A percentile compares a stretch with the other conserved stretches of the same genome.
phyloP scores from a whole-genome alignment of 305 asterid genomes.

The Rubia tinctorum region DNA sequence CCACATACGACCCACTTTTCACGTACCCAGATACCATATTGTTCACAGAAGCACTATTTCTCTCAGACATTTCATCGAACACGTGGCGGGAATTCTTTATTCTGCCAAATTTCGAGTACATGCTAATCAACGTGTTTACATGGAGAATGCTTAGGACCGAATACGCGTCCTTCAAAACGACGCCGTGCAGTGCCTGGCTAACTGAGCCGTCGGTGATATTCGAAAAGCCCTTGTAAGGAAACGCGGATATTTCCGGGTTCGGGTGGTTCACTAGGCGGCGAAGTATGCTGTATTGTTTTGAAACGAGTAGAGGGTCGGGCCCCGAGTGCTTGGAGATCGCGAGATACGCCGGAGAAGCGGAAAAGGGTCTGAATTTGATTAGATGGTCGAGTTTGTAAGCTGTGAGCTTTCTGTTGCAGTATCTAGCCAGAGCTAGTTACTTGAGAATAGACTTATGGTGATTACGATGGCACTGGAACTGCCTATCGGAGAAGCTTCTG shows the following conservation, averaged over 20 bases:
- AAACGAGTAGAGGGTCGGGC: not conserved
- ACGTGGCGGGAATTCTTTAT: conserved; percentile 45
- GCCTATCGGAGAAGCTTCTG: not conserved
- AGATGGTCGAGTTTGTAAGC: conserved; percentile 32
- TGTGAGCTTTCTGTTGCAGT: conserved; percentile 41
- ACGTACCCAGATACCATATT: conserved; percentile 74
- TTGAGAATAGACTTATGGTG: not conserved
- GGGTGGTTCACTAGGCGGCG: conserved; percentile 42
- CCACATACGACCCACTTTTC: conserved; percentile 35
- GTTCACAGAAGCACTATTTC: conserved; percentile 77
- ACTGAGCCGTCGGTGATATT: conserved; percentile 39
- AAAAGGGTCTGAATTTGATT: conserved; percentile 31
- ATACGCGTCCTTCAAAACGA: conserved; percentile 43
- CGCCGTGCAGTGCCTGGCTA: conserved; percentile 60
- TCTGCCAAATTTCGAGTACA: conserved; percentile 55
- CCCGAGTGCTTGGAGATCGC: conserved; percentile 14
- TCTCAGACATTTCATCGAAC: conserved; percentile 66
- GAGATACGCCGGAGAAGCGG: conserved; percentile 27
- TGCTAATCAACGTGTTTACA: conserved; percentile 53
- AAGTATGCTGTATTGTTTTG: conserved; percentile 31
- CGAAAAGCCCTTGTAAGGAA: conserved; percentile 69
- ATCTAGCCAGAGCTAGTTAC: conserved; percentile 33
- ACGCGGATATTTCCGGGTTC: conserved; percentile 51
- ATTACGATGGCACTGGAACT: not conserved
- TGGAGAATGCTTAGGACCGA: conserved; percentile 51